Percentiles rank a stretch among this genome's conserved stretches.
Conservation (phyloP, 768 basidiomycete genomes). For the Auriscalpium vulgare region DNA sequence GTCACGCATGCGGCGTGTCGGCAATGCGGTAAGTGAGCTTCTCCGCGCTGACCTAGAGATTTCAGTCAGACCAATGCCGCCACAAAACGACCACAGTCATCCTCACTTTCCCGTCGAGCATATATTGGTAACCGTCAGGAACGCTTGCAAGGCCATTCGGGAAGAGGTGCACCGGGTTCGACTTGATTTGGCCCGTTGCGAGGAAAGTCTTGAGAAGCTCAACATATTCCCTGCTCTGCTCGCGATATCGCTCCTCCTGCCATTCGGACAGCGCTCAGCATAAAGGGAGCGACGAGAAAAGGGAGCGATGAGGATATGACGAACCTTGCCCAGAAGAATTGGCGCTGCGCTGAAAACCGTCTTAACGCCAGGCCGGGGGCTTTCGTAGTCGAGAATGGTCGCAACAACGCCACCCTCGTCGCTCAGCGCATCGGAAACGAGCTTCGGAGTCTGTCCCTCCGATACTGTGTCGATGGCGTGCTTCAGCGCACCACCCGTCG, state of each 20-base stretch:
- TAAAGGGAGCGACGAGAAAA: not conserved
- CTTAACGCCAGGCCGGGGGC: not conserved
- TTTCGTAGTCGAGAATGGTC: not conserved
- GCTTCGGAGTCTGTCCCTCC: not conserved
- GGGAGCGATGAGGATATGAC: not conserved
- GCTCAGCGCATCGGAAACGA: conserved; percentile 5
- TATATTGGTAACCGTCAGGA: conserved; percentile 13
- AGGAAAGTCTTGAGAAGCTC: conserved; percentile 3
- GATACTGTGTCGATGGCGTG: conserved; percentile 15
- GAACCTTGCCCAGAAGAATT: not conserved
- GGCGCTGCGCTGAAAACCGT: not conserved
- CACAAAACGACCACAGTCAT: not conserved
- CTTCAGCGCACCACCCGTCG: conserved; percentile 13
- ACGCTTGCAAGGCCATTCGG: conserved; percentile 5
- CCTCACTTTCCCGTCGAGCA: conserved; percentile 15
- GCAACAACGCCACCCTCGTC: conserved; percentile 4
- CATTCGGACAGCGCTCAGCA: not conserved
- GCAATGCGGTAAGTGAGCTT: conserved; percentile 20
- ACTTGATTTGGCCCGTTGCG: not conserved
- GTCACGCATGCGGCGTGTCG: not conserved
- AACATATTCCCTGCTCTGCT: conserved; percentile 8
- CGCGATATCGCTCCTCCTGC: not conserved
- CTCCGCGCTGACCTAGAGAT: conserved; percentile 13
- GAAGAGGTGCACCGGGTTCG: not conserved
- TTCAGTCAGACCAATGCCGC: not conserved